These are phyloP conservation scores for Asterella californica DNA, from an alignment of 225 moss, liverwort and hornwort genomes.

Conservation along the genomic window DNA sequence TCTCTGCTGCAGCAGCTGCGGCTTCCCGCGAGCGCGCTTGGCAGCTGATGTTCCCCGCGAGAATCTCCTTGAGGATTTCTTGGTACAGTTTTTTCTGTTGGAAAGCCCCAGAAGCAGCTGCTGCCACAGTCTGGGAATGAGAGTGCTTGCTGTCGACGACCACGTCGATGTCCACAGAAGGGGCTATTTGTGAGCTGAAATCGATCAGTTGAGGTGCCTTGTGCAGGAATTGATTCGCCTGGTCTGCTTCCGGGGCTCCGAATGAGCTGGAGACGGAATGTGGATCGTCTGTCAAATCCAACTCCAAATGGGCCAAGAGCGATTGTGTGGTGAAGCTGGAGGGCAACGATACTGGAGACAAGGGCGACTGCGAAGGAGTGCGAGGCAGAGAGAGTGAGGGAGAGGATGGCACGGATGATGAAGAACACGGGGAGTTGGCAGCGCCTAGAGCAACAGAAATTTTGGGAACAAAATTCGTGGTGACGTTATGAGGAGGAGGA, in stretches of 20 bases:
- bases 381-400: slow-evolving; percentile 38
- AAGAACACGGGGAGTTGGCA: slow-evolving; percentile 27
- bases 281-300: slow-evolving; percentile 31
- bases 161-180: background rate
- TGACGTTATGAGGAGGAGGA: background rate
- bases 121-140: background rate
- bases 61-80: slow-evolving; percentile 33
- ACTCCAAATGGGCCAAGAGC: slow-evolving; percentile 42
- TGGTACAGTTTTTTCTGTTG: slow-evolving; percentile 14
- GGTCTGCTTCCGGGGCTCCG: background rate
- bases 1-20: background rate
- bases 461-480: slow-evolving; percentile 3
- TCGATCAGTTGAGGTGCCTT: slow-evolving; percentile 29
- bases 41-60: slow-evolving; percentile 25
- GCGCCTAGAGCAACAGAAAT: background rate
- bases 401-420: slow-evolving; percentile 34
- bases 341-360: slow-evolving; percentile 29
- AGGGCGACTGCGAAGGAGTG: slow-evolving; percentile 33
- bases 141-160: background rate
- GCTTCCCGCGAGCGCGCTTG: slow-evolving; percentile 19
- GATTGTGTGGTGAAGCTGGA: slow-evolving; percentile 32
- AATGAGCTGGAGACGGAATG: slow-evolving; percentile 21
- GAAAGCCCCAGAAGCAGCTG: background rate
- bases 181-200: slow-evolving; percentile 29
- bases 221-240: slow-evolving; percentile 6